Evolutionary conservation across 805 yeast species (phyloP).

Genomic region (Maudiozyma saulgeensis): DNA sequence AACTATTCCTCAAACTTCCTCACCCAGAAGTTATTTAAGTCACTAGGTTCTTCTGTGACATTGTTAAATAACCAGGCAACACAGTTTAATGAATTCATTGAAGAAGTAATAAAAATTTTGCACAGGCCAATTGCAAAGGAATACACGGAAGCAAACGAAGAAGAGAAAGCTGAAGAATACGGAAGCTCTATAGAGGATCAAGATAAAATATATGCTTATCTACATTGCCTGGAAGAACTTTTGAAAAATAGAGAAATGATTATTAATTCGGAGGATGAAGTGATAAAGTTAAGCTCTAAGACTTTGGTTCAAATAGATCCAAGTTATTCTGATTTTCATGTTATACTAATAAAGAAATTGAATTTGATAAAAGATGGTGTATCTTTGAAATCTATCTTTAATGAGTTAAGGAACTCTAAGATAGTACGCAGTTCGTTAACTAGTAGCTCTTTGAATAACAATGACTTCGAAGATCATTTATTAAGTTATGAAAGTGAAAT

Average conservation of each 20-base stretch:
- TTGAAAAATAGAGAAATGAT: slow-evolving; percentile 36
- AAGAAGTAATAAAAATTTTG: slow-evolving; percentile 11
- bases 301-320: slow-evolving; percentile 13
- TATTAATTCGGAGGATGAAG: slow-evolving; percentile 19
- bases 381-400: slow-evolving; percentile 26
- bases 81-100: slow-evolving; percentile 16
- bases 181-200: slow-evolving; percentile 65
- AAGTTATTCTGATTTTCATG: slow-evolving; percentile 25
- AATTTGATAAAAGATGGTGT: slow-evolving; percentile 15
- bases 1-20: slow-evolving; percentile 18
- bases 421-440: slow-evolving; percentile 13
- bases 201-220: slow-evolving; percentile 51
- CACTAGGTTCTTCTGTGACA: slow-evolving; percentile 8
- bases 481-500: slow-evolving; percentile 16
- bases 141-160: slow-evolving; percentile 21
- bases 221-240: slow-evolving; percentile 43
- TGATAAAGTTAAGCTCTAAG: slow-evolving; percentile 11
- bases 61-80: slow-evolving; percentile 19
- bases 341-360: slow-evolving; percentile 20
- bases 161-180: slow-evolving; percentile 67
- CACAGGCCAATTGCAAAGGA: slow-evolving; percentile 20
- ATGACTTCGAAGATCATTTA: slow-evolving; percentile 20
- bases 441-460: not conserved
- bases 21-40: slow-evolving; percentile 15
- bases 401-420: slow-evolving; percentile 25